Conservation (phyloP, 2,329 filamentous ascomycete species). For the Gaeumannomyces tritici region DNA sequence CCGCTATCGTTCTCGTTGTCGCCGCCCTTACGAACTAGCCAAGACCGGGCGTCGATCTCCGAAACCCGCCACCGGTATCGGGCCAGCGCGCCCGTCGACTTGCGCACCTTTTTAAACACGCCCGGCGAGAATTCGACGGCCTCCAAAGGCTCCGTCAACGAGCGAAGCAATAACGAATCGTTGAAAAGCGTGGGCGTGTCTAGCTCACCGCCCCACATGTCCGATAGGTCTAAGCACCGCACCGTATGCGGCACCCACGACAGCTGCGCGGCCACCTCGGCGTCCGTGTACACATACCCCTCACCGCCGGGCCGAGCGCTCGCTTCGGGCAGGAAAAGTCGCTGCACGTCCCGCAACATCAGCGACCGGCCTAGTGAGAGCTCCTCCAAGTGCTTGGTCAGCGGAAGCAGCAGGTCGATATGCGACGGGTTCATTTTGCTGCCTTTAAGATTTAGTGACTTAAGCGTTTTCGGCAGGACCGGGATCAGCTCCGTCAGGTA, state of each 20-base stretch:
- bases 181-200: conserved; percentile 43
- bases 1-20: conserved; percentile 19
- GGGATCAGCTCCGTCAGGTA: conserved; percentile 59
- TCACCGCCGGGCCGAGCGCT: neutral
- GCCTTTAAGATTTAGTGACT: conserved; percentile 67
- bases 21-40: conserved; percentile 50
- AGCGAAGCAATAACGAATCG: conserved; percentile 45
- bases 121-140: conserved; percentile 68
- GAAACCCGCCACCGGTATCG: conserved; percentile 60
- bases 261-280: conserved; percentile 19
- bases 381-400: conserved; percentile 68
- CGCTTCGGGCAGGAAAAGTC: conserved; percentile 41
- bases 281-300: conserved; percentile 20
- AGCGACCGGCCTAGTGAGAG: conserved; percentile 63
- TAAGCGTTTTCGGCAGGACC: conserved; percentile 54
- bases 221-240: conserved; percentile 69
- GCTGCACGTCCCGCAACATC: conserved; percentile 54
- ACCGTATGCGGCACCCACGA: conserved; percentile 49
- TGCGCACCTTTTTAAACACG: conserved; percentile 53
- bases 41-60: conserved; percentile 55
- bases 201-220: conserved; percentile 54
- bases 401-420: conserved; percentile 49
- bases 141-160: conserved; percentile 56
- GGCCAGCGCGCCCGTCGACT: conserved; percentile 50
- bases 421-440: conserved; percentile 59